Evolutionary conservation across 495 filamentous ascomycete species (phyloP), one percentile per base, ranked within the genome.

Genomic region (Aspergillus bertholletiae): DNA sequence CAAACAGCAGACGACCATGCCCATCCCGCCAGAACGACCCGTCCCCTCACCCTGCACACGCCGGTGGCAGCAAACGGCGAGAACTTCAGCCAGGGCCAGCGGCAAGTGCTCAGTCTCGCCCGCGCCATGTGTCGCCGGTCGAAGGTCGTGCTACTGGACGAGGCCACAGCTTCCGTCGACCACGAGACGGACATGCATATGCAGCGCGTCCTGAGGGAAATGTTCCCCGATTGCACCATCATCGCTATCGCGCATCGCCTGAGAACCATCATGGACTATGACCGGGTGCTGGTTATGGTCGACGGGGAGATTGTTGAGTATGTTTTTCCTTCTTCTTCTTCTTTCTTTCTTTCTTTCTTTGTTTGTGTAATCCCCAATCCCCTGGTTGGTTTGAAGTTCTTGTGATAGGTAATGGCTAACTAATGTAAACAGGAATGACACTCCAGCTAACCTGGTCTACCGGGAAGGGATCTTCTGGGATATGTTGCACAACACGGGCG

Each of bases 41-140:
- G 43, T 11, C 11, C 49, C 22, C 63, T 70, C 35, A 61, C 60
- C 22, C 47, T 71, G 5, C 61, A 72, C 51, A 74, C 75, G 12
- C 70, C 59, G 5, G 74, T 85, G 6, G 80, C 82, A 18, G 73
- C 75, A 11, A 80, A 79, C n/a, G 82, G 80, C 12, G 82, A 79
- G 68, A 79, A 82, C 49, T 74, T 87, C 53, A 81, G 76, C 49
- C 83, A 85, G 51, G 84, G 84, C 11, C 80, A 86, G 62, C 61
- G 83, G 15, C 82, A 86, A 60, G 74, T 85, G 15, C 71, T 87
- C 11, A 79, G 80, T 24, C 76, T 86, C 3, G 82, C 80, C 2
- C 62, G 81, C 9, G 82, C 82, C 0, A 75, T 87, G 12, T 71
- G 85, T n/a, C 65, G 80, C 28, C 67, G 77, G n/a, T 80, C 79